Percentiles rank a stretch among this genome's conserved stretches.
Evolutionary conservation across 441 rosid genomes (phyloP).

Genomic region (Bruguiera hainesii): DNA sequence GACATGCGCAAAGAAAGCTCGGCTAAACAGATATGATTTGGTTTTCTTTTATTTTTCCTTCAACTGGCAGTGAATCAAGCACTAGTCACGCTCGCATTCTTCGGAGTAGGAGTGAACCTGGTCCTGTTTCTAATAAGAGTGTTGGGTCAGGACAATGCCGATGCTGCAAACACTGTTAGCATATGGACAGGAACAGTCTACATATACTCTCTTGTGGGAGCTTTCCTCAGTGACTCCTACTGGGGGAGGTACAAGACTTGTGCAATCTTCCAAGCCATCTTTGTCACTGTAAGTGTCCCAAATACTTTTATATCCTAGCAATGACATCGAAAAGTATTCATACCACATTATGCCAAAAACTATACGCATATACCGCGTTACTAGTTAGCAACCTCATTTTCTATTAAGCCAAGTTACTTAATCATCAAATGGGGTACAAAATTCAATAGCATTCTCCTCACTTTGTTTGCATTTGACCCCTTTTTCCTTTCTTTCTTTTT

Average conservation of each 20-base stretch:
- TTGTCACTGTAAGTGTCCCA: conserved; percentile 69
- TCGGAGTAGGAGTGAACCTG: conserved; percentile 97
- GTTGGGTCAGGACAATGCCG: conserved; percentile 78
- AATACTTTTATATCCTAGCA: too few relatives aligned
- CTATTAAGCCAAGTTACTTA: too few relatives aligned
- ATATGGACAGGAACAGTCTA: conserved; percentile 99
- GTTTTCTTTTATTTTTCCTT: not conserved
- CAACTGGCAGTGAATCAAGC: conserved; percentile 78
- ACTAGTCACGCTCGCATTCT: conserved; percentile 90
- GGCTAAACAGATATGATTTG: not conserved
- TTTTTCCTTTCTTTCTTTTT: too few relatives aligned
- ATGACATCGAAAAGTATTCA: too few relatives aligned
- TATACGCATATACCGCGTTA: too few relatives aligned
- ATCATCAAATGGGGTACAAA: too few relatives aligned
- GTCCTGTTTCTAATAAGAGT: conserved; percentile 91
- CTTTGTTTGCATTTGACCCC: too few relatives aligned
- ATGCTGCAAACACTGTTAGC: conserved; percentile 94
- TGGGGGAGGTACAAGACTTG: conserved; percentile 97
- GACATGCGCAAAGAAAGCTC: too few relatives aligned
- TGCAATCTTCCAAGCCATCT: conserved; percentile 86
- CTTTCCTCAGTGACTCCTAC: conserved; percentile 93
- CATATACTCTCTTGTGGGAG: conserved; percentile 88
- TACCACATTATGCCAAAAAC: too few relatives aligned
- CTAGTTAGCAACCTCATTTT: too few relatives aligned
- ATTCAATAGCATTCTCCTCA: too few relatives aligned